Base-by-base conservation (phyloP, 176 grass and related monocot species). In the Aegilops bicornis region DNA sequence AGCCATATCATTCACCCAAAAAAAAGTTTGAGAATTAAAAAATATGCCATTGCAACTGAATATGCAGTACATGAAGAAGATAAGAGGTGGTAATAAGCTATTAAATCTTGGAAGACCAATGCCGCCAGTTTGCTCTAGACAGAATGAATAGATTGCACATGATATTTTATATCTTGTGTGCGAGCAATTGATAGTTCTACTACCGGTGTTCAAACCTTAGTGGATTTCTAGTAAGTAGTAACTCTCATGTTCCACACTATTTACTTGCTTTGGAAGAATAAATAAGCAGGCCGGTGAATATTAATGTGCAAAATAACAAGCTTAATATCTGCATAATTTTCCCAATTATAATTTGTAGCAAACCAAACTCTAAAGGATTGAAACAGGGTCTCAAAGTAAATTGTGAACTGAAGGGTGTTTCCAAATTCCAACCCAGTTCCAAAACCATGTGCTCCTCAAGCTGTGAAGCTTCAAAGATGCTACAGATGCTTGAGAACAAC, bases 371-470 rank as follows among this genome's bases (percentile, higher is more conserved):
- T 35, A 32, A 22, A 35, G 29, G 6, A 78, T 22, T 58, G 4
- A 52, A 87, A 63, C 40, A 24, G 56, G 72, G 15, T 56, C 40
- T 82, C 32, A n/a, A 87, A 22, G 31, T 56, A 81, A 82, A 29
- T 27, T 75, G 11, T 15, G n/a, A 12, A 35, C 70, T 52, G 6
- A 0, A 66, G 5, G 24, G 7, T 64, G 39, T 15, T 73, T 37
- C 25, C 19, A 73, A 19, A 29, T 81, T 37, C 25, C 19, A 73
- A 5, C 76, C 29, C 64, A 71, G 19, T 10, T 60, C 27, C 22
- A 11, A 86, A 24, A 70, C 10, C 9, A 3, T 70, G 23, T 22
- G 47, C 0, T 6, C 63, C n/a, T 64, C 24, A 16, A 4, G 20
- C 1, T n/a, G 2, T 77, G 27, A 25, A 68, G 40, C 23, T 85